Base-by-base conservation (phyloP, 2,329 filamentous ascomycete genomes). In the Neonectria ditissima region DNA sequence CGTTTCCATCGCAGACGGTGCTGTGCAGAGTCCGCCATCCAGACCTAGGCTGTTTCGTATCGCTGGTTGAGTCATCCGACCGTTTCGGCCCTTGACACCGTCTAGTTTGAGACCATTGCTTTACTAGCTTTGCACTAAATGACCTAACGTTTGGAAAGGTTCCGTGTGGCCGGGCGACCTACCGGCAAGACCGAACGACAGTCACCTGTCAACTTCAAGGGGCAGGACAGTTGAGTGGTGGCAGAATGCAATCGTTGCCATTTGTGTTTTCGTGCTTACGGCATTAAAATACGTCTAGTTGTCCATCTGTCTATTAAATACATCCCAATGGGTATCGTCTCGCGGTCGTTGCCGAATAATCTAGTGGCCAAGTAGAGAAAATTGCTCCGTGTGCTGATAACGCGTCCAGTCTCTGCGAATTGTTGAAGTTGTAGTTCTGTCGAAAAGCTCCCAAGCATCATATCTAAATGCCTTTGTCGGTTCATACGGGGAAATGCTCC, bases 401-500 rank as follows among this genome's bases (percentile, higher is more conserved):
- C 18, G 6, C 5, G n/a, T 32, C 28, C 47, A 10, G 30, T 50
- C 10, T 20, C 28, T 13, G 28, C 43, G 24, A 43, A 13, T 8
- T 41, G 10, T 30, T 20, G n/a, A 30, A 50, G 47, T 32, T 50
- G 28, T 32, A 50, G n/a, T 50, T 28, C 11, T 20, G 47, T 50
- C 28, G 18, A n/a, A 50, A 48, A 43, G 2, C 13, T 13, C 24
- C 24, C 32, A 16, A 24, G 11, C 16, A 9, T 10, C 26, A 10
- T 30, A 24, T 43, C 20, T 32, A 30, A n/a, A n/a, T 48, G 14
- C 5, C 10, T 11, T 10, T 16, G n/a, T 7, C 6, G n/a, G n/a
- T 22, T 66, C 53, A 72, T 60, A 69, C 62, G 24, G 67, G 47
- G 26, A 62, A 74, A 37, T 65, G 50, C n/a, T 73, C 69, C 30